These are phyloP conservation scores for Russula vinacea DNA, from an alignment of 768 basidiomycete species.

Conservation along the genomic window DNA sequence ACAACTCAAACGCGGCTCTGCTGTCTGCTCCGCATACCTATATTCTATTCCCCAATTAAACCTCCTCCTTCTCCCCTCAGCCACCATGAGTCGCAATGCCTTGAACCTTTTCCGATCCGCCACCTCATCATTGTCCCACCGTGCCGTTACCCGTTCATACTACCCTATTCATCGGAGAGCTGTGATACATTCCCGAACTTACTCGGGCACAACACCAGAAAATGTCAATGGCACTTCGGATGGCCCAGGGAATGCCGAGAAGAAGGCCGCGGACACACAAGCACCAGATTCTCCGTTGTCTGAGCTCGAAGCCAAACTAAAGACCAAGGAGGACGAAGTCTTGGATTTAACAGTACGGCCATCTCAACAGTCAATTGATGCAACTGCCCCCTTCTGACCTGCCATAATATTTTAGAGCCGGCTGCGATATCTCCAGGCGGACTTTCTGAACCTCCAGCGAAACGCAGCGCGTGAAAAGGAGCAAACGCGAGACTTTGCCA, in stretches of 20 bases:
- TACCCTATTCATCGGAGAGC: conserved; percentile 31
- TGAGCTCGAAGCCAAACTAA: conserved; percentile 53
- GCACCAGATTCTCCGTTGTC: conserved; percentile 31
- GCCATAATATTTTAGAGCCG: conserved; percentile 56
- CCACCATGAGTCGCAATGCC: conserved; percentile 52
- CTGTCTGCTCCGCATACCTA: conserved; percentile 7
- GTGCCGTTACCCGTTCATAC: conserved; percentile 43
- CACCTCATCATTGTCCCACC: conserved; percentile 54
- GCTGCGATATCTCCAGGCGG: conserved; percentile 88
- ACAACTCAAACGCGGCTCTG: conserved; percentile 2
- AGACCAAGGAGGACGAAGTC: conserved; percentile 78
- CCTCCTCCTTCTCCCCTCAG: conserved; percentile 14
- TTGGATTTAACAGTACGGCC: conserved; percentile 74
- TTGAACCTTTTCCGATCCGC: conserved; percentile 56
- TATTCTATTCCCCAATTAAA: conserved; percentile 24
- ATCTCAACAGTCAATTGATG: not conserved
- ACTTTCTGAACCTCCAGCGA: conserved; percentile 92
- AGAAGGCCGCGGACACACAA: conserved; percentile 32
- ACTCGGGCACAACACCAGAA: conserved; percentile 54
- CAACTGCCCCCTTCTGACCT: conserved; percentile 20
- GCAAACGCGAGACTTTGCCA: conserved; percentile 90
- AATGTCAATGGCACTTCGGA: conserved; percentile 34
- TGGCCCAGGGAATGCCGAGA: conserved; percentile 34
- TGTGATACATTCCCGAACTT: conserved; percentile 43
- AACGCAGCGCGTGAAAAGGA: conserved; percentile 88